phyloP scores from a whole-genome alignment of 2,329 filamentous ascomycete genomes.

The Apiospora kogelbergensis region DNA sequence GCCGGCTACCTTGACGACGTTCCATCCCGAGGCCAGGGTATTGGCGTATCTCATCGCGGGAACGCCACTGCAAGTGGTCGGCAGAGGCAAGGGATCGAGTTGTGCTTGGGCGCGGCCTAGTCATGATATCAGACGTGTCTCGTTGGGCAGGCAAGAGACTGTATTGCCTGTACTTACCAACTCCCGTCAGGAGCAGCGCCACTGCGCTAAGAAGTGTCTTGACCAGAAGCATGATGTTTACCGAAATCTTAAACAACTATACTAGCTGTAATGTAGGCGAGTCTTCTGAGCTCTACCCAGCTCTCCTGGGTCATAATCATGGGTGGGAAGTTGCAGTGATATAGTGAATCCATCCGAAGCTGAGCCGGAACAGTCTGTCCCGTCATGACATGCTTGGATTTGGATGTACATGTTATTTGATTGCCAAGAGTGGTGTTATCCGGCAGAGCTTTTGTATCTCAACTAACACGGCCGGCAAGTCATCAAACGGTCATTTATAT shows the following conservation, averaged over 20 bases:
- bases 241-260: not conserved
- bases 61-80: constrained; percentile 36
- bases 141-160: too few relatives aligned
- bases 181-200: not conserved
- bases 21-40: constrained; percentile 36
- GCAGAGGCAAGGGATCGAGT: constrained; percentile 30
- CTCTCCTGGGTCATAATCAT: not conserved
- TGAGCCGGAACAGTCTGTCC: not conserved
- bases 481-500: not conserved
- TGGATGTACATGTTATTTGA: not conserved
- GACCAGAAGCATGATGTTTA: not conserved
- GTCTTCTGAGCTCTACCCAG: not conserved
- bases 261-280: not conserved
- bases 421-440: not conserved
- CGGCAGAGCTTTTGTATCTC: not conserved
- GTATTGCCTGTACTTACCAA: not conserved
- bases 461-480: not conserved
- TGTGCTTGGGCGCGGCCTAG: constrained; percentile 17
- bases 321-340: not conserved
- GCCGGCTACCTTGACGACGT: constrained; percentile 39
- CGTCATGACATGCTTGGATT: not conserved
- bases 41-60: constrained; percentile 31
- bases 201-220: not conserved
- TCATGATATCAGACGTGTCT: constrained; percentile 24
- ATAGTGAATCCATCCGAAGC: not conserved